Evolutionary conservation across 352 stramenopile genomes (phyloP), one percentile per base, ranked within the genome.

Genomic region (Phytophthora brassicae): DNA sequence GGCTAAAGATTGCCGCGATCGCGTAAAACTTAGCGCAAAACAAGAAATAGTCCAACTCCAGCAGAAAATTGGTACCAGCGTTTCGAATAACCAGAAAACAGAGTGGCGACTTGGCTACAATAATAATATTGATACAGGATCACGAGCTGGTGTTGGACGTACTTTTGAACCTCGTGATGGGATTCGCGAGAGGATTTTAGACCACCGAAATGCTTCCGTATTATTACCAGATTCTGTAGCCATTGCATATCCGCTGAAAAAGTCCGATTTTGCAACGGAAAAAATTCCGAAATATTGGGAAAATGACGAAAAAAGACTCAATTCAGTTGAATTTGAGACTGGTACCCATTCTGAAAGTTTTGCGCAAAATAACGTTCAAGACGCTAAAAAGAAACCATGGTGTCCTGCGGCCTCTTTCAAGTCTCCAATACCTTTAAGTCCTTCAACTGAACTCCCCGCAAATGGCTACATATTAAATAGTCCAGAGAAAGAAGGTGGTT

Each of bases 41-140:
- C 60, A 65, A 23, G 49, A 56, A 35, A 70, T 51, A n/a, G 59
- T 39, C 23, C 64, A 55, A 31, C 19, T 72, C 0, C 41, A 44
- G 12, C 46, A 57, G 11, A 66, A 61, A 11, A 42, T 56, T 23
- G 36, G 35, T 14, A 4, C 53, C 11, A 33, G 45, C 35, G 28
- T 31, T 31, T 12, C 36, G 6, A 16, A 44, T 13, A 33, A 12
- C 11, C 19, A 8, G 22, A 64, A 74, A 63, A 3, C 56, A 0
- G 72, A 75, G 24, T 86, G 74, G 79, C 70, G 75, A 6, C 53
- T 86, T 6, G 76, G 79, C 4, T 84, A 85, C 56, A 65, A 52
- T 23, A 88, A 88, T 43, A 70, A 69, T 23, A 47, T 69, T 16
- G 64, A 70, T 12, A 61, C 42, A 0, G 72, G 59, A 0, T 71